phyloP scores from a whole-genome alignment of 805 yeast genomes.

The Teunomyces funiuensis region DNA sequence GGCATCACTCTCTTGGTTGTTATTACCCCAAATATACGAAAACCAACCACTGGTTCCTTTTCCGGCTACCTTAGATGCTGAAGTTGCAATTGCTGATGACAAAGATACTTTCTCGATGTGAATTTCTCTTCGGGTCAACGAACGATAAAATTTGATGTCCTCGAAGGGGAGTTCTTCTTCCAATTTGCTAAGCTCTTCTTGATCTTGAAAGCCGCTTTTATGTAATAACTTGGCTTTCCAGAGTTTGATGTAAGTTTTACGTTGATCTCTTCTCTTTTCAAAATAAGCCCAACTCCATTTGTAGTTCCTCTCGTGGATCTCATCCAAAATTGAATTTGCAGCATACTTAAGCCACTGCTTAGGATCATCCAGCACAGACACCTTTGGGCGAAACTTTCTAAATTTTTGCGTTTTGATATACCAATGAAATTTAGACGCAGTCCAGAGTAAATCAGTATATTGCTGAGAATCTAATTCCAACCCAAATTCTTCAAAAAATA shows the following conservation, averaged over 20 bases:
- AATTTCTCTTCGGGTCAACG: conserved; percentile 68
- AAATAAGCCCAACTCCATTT: conserved; percentile 90
- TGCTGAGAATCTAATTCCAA: conserved; percentile 81
- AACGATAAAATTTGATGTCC: conserved; percentile 81
- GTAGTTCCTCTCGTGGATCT: conserved; percentile 76
- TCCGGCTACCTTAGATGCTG: background rate
- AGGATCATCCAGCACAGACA: conserved; percentile 60
- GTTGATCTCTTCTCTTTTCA: conserved; percentile 65
- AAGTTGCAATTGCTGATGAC: background rate
- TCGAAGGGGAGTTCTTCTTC: conserved; percentile 67
- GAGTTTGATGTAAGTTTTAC: conserved; percentile 62
- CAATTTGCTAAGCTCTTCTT: conserved; percentile 46
- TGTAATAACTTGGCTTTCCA: conserved; percentile 64
- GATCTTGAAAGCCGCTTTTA: conserved; percentile 22
- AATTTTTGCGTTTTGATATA: conserved; percentile 74
- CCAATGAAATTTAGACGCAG: conserved; percentile 80
- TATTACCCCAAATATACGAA: conserved; percentile 64
- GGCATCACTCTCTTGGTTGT: conserved; percentile 16
- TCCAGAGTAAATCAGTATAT: conserved; percentile 76
- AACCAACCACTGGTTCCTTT: conserved; percentile 55
- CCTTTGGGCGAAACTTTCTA: conserved; percentile 65
- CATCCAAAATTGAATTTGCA: conserved; percentile 70
- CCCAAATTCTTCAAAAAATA: conserved; percentile 87
- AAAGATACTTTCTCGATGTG: conserved; percentile 49
- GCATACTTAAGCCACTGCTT: conserved; percentile 80